phyloP scores from a whole-genome alignment of 208 protist species.

The Leishmania lainsoni region DNA sequence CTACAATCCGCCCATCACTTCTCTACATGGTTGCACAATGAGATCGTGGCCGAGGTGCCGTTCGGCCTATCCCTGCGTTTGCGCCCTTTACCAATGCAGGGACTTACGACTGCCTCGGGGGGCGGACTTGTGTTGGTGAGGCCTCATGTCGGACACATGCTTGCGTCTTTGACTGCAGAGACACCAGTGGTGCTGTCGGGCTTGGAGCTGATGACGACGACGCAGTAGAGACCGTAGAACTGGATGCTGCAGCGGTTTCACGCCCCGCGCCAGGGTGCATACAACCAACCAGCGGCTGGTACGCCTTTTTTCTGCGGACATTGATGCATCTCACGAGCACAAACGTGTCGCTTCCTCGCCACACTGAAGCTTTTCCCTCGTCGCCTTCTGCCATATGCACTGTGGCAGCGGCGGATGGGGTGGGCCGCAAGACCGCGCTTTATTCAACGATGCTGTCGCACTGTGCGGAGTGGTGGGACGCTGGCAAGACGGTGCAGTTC shows the following conservation, averaged over 20 bases:
- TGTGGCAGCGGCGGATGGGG: conserved; percentile 19
- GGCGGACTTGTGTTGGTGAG: conserved; percentile 9
- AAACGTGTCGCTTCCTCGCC: background rate
- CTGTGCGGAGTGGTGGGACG: conserved; percentile 30
- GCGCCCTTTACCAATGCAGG: background rate
- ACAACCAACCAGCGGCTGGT: background rate
- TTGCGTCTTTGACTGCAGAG: conserved; percentile 8
- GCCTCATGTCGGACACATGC: conserved; percentile 20
- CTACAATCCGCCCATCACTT: conserved; percentile 16
- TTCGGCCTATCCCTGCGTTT: conserved; percentile 28
- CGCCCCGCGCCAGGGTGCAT: background rate
- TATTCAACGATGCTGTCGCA: conserved; percentile 20
- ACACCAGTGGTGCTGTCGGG: background rate
- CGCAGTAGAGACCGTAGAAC: background rate
- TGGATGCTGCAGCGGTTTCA: background rate
- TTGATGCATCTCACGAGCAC: conserved; percentile 14
- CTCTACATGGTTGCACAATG: conserved; percentile 20
- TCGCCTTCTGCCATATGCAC: background rate
- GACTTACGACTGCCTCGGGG: background rate
- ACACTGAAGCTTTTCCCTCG: background rate
- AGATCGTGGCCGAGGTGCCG: conserved; percentile 6
- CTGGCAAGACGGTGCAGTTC: background rate
- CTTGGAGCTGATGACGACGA: background rate
- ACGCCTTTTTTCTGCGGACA: conserved; percentile 9
- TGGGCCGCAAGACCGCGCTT: conserved; percentile 19